phyloP scores from a whole-genome alignment of 2,329 filamentous ascomycete species.

The Reticulascus tulasneorum region DNA sequence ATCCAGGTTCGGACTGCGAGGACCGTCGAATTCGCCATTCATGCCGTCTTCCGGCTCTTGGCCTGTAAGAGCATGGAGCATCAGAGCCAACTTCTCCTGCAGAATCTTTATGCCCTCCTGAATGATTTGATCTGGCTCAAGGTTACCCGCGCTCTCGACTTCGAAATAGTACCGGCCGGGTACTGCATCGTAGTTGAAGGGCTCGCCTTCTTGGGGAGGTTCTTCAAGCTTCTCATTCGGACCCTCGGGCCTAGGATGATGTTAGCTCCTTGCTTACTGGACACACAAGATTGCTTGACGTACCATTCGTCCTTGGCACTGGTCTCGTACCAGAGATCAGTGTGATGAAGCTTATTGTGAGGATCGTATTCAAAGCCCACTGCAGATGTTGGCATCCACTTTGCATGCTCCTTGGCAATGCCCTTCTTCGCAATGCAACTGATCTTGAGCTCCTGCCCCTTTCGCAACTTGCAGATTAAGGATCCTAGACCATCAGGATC shows the following conservation, averaged over 20 bases:
- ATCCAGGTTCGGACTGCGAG: constrained; percentile 61
- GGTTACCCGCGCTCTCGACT: constrained; percentile 81
- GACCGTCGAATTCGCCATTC: constrained; percentile 58
- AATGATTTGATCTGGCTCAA: constrained; percentile 87
- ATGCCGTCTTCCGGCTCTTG: constrained; percentile 53
- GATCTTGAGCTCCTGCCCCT: constrained; percentile 85
- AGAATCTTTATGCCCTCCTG: constrained; percentile 83
- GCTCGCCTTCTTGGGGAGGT: constrained; percentile 73
- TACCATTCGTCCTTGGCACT: constrained; percentile 82
- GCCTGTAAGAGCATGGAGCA: constrained; percentile 62
- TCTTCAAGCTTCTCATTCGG: constrained; percentile 79
- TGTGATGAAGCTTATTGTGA: constrained; percentile 88
- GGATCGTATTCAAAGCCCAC: constrained; percentile 98
- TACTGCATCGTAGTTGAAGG: constrained; percentile 86
- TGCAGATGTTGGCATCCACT: constrained; percentile 91
- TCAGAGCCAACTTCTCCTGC: constrained; percentile 81
- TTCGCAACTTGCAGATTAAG: constrained; percentile 85
- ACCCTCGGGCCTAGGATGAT: constrained; percentile 65
- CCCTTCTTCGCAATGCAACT: constrained; percentile 96
- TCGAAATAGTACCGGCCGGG: constrained; percentile 89
- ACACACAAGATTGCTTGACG: constrained; percentile 26
- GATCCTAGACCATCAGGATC: constrained; percentile 79
- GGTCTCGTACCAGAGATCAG: constrained; percentile 92
- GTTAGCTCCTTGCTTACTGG: constrained; percentile 15
- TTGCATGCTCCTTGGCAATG: constrained; percentile 97